Evolutionary conservation across 75 land plant genomes (phyloP), one percentile per base, ranked within the genome.

Genomic region (Sequoiadendron giganteum): DNA sequence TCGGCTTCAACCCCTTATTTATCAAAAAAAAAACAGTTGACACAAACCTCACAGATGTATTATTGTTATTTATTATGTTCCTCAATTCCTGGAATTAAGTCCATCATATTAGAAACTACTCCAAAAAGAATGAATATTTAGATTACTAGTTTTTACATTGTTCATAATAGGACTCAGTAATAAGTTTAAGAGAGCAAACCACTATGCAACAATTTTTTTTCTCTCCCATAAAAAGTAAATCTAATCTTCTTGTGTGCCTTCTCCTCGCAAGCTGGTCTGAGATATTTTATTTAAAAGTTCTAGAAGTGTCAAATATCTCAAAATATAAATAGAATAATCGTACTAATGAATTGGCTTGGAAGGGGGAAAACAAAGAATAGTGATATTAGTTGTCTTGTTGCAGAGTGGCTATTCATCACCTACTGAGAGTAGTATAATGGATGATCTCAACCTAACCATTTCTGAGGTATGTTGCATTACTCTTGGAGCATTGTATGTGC

Each of bases 321-420:
- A 32, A 76, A 76, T 40, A 40, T 1, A 40, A 40, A 40, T 40
- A 2, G 42, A 40, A 40, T 40, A 40, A 40, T 40, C 1, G 2
- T 42, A 1, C 43, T 42, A 42, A 1, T 42, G 43, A 42, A 40
- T 40, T 39, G 21, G 28, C 25, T 79, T 21, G 47, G 28, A 40
- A 79, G 25, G 28, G 9, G 6, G 21, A 79, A 79, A 79, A 42
- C 28, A 79, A 47, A 47, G 11, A n/a, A 45, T 9, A 47, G 9
- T 82, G 34, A 82, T 82, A 82, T 11, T 18, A 10, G 32, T 43
- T 58, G 9, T 36, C 32, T 85, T 89, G 54, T 90, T 85, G 83
- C 91, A 90, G 91, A 77, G 79, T 85, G 92, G 92, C 38, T 91
- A 80, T 49, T 88, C 92, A 56, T 91, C 92, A 6, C 92, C 92